Evolutionary conservation across 148 eudicot genomes (phyloP), one percentile per base, ranked within the genome.

Genomic region (Dysphania ambrosioides): DNA sequence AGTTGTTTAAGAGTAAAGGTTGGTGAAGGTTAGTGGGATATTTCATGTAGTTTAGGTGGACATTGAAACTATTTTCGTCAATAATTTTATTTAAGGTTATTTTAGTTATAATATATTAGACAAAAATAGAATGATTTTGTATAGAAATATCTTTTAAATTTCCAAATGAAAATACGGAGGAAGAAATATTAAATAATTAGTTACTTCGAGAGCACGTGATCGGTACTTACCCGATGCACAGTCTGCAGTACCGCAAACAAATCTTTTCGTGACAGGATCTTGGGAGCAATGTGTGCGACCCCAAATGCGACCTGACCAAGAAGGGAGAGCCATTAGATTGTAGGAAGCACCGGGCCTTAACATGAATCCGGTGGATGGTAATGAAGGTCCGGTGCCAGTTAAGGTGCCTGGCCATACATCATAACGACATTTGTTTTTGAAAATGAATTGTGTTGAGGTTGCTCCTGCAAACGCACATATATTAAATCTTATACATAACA

Each of bases 241-340:
- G 38, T 89, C 93, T 0, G 79, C 93, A 1, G 81, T 78, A 0
- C 1, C 47, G 41, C 93, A 89, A 8, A 66, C 41, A 63, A 87
- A 81, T 24, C 34, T 66, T 8, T 75, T 76, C 1, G 71, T 68
- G 7, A 58, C 8, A n/a, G 49, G 10, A 56, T 68, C 53, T 56
- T 57, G 23, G 40, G 24, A 1, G 72, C 93, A 89, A 8, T n/a
- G 58, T 6, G 35, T 75, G 31, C 89, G 75, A 32, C 86, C 86
- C 90, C 93, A 89, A 21, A 86, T 35, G 21, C 95, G 75, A 4
- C 95, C 92, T 0, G 88, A 82, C 90, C 90, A 89, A 6, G 80
- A 69, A 1, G 84, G 12, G 9, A 77, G 78, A 12, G 82, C 71
- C 0, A 27, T 35, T 34, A 89, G 4, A 4, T 78, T 40, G n/a